A percentile compares a stretch with the other conserved stretches of the same genome.
Evolutionary conservation across 768 basidiomycete genomes (phyloP).

Genomic region (Kwoniella botswanensis): DNA sequence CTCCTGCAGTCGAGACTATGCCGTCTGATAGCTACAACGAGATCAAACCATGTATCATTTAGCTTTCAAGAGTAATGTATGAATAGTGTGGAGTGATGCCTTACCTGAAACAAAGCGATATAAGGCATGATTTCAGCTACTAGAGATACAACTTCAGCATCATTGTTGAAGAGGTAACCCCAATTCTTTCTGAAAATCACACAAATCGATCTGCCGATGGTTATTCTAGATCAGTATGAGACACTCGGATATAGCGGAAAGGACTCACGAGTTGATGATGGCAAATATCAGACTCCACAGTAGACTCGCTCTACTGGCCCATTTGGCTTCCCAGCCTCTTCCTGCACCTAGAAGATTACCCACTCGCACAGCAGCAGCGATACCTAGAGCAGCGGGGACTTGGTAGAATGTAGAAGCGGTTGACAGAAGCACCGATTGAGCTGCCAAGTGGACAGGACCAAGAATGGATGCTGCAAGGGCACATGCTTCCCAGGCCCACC

Average conservation of each 20-base stretch:
- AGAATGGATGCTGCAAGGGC: conserved; percentile 61
- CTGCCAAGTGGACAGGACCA: conserved; percentile 79
- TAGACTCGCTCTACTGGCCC: conserved; percentile 71
- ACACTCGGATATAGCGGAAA: background rate
- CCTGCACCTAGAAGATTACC: conserved; percentile 87
- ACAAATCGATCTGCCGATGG: conserved; percentile 20
- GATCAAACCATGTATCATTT: no score
- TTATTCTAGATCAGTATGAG: background rate
- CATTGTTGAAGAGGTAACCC: conserved; percentile 76
- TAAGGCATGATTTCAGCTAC: conserved; percentile 76
- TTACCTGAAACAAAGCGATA: conserved; percentile 63
- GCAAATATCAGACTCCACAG: conserved; percentile 71
- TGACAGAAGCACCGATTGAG: conserved; percentile 76
- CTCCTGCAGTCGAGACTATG: conserved; percentile 68
- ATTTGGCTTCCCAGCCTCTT: conserved; percentile 72
- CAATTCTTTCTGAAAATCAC: conserved; percentile 68
- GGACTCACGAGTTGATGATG: conserved; percentile 65
- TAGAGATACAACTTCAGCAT: conserved; percentile 65
- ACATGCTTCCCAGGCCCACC: conserved; percentile 93
- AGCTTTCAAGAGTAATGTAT: no score
- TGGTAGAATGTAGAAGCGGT: conserved; percentile 67
- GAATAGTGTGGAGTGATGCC: background rate
- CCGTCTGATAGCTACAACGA: conserved; percentile 83
- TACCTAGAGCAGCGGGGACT: conserved; percentile 80
- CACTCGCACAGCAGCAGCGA: conserved; percentile 82